Base-by-base conservation (phyloP, 768 basidiomycete species). In the Psilocybe cyanescens region DNA sequence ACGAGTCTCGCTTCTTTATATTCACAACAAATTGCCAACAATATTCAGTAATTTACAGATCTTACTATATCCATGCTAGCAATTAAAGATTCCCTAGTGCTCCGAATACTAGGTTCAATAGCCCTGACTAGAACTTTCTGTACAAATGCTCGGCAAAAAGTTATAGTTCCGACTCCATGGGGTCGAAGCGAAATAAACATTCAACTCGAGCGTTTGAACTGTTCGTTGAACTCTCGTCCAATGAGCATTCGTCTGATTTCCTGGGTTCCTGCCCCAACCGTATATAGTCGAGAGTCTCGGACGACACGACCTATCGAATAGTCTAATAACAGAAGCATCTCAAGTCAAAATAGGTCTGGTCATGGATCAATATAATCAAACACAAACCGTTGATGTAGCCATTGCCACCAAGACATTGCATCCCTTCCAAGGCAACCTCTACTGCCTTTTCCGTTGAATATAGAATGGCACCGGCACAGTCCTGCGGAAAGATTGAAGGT, bases 201-300 rank as follows among this genome's bases (percentile, higher is more conserved):
- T 39, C 56, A 55, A 12, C 41, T 61, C 63, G 63, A 76, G 59
- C 64, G 54, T 61, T 75, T 75, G 58, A 81, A 76, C 70, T 92
- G 82, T 62, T 89, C 80, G 70, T 96, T 97, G 76, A 97, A 95
- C 71, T 94, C 95, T 62, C 95, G 81, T 33, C 95, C 95, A 60
- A 97, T 97, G 60, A 97, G 76, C 94, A 96, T 96, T 60, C 95
- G 83, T 65, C 95, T 79, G 57, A 97, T 95, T 79, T 97, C 95
- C 73, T 97, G 96, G 24, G 95, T 95, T 16, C 96, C 96, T n/a
- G 96, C 96, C 29, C 96, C 96, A 60, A 98, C 95, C 28, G 92
- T 88, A 72, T 97, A 98, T 46, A 98, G 75, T 65, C 94, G 80
- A 14, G 95, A 84, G 71, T 98, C 96, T 51, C 95, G 85, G 48